Base-by-base conservation (phyloP, 441 rosid genomes). In the Capsella rubella region DNA sequence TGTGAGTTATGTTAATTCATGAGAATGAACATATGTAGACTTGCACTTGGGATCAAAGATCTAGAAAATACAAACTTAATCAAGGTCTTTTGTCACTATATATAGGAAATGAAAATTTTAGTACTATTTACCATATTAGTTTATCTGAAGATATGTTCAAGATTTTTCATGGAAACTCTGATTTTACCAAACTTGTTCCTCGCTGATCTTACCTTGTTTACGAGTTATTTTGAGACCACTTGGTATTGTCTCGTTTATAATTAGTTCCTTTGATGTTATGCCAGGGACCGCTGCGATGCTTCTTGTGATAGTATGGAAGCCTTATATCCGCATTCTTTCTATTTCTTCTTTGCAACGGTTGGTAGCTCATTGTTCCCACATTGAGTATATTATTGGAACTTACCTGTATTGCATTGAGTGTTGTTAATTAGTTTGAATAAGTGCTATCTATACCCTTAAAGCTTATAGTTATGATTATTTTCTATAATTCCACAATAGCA, bases 281-380 rank as follows among this genome's bases (percentile, higher is more conserved):
- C 49, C 79, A 94, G 99, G 97, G 78, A 89, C 99, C 39, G 97
- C 95, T 80, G 94, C 88, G 14, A 90, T 92, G 97, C 86, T 94
- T 51, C 97, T 92, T 71, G 89, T 89, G 79, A 79, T 90, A 81
- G 93, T 89, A 67, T 95, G 99, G 99, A 74, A 75, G 42, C 89
- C 94, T 28, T 75, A 83, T 31, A 80, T 94, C 76, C 72, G 75
- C 72, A 51, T 92, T 83, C 95, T 92, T 80, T 83, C 97, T n/a
- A 82, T 86, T 76, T 66, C 90, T 62, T 47, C 87, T 27, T 73
- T 92, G 31, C 84, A 90, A 73, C 86, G 99, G 99, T 95, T 81
- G 37, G 69, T 35, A 45, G 15, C 43, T 62, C 18, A 37, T 51
- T 16, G 29, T 75, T 55, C 11, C 11, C 73, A 14, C 31, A 0